Evolutionary conservation across 108 stramenopile species (phyloP).

Genomic region (Cylindrotheca fusiformis): DNA sequence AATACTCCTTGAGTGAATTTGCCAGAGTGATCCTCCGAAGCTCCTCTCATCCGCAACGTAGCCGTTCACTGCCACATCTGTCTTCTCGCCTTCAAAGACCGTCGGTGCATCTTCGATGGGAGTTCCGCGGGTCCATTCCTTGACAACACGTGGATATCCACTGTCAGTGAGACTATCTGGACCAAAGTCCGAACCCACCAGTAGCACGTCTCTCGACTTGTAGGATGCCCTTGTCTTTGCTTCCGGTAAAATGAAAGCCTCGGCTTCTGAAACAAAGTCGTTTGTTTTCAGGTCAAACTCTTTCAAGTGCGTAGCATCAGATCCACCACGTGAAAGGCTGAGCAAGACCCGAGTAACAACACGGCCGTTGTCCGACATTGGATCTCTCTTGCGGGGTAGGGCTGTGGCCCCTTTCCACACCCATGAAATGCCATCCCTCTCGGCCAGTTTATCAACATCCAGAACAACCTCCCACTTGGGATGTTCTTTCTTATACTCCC

Average conservation of each 20-base stretch:
- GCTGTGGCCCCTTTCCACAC: conserved; percentile 80
- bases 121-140: conserved; percentile 90
- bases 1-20: conserved; percentile 59
- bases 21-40: conserved; percentile 73
- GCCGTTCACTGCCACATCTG: conserved; percentile 74
- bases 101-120: conserved; percentile 74
- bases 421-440: conserved; percentile 75
- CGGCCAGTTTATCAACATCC: conserved; percentile 82
- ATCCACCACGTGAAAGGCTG: conserved; percentile 80
- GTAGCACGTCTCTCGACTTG: conserved; percentile 55
- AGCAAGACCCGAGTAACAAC: conserved; percentile 63
- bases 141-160: conserved; percentile 89
- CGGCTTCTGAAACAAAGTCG: conserved; percentile 67
- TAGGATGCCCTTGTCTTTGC: conserved; percentile 73
- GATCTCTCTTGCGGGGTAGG: conserved; percentile 59
- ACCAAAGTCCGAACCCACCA: conserved; percentile 58
- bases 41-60: conserved; percentile 67
- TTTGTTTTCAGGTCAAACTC: conserved; percentile 83
- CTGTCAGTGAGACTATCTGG: conserved; percentile 75
- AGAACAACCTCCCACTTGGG: conserved; percentile 81
- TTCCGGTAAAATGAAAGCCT: conserved; percentile 63
- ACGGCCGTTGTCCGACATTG: conserved; percentile 34
- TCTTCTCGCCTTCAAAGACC: conserved; percentile 86
- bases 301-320: conserved; percentile 84
- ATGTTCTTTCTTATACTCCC: conserved; percentile 48